Percentiles rank a stretch among this genome's conserved stretches.
Evolutionary conservation across 208 protist genomes (phyloP).

Genomic region (Trypanosoma cruzi): DNA sequence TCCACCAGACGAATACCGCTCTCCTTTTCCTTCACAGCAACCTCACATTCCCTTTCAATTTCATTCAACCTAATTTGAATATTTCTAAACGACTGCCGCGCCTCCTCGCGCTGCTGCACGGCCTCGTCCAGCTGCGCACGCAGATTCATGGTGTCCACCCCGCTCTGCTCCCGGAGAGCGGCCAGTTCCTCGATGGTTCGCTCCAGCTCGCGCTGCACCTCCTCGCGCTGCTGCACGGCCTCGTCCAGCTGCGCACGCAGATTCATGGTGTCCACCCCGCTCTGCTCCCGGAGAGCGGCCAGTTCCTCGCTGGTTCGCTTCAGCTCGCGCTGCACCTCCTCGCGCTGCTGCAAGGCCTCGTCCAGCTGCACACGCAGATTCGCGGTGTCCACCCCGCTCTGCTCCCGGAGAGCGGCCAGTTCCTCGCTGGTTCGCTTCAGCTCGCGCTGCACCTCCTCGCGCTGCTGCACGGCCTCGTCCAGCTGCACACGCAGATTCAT

Average conservation of each 20-base stretch:
- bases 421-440: slow-evolving; percentile 8
- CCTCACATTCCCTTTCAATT: not conserved
- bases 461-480: not conserved
- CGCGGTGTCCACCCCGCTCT: not conserved
- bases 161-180: slow-evolving; percentile 5
- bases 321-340: slow-evolving; percentile 12
- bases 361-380: slow-evolving; percentile 14
- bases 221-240: not conserved
- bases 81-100: not conserved
- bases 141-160: not conserved
- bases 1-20: slow-evolving; percentile 32
- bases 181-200: not conserved
- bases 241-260: slow-evolving; percentile 6
- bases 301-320: not conserved
- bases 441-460: slow-evolving; percentile 9
- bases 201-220: not conserved
- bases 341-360: slow-evolving; percentile 6
- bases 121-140: slow-evolving; percentile 7
- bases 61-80: not conserved
- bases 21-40: slow-evolving; percentile 36
- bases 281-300: slow-evolving; percentile 6
- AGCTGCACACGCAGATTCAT: not conserved
- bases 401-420: not conserved
- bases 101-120: slow-evolving; percentile 4
- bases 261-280: not conserved